Evolutionary conservation across 2,329 filamentous ascomycete species (phyloP), one percentile per base, ranked within the genome.

Genomic region (Nemania serpens): DNA sequence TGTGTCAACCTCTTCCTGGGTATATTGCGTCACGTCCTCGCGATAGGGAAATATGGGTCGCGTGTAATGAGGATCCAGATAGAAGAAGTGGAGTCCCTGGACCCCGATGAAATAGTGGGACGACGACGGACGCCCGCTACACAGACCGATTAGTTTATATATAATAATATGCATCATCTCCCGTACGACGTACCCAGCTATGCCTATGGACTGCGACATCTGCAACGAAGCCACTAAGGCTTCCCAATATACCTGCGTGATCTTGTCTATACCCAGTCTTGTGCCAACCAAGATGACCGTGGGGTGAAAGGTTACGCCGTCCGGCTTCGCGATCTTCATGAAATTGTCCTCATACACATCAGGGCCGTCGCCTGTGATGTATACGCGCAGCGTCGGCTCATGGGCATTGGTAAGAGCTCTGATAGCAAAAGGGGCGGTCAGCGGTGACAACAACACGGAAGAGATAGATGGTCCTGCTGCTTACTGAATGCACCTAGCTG

Each of bases 331-430:
- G 53, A 92, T 84, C 64, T 87, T 84, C 79, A 91, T 86, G 69
- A 99, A 92, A 61, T 84, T 89, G 71, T 97, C 93, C 76, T 97
- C 90, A 72, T 97, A 97, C 7, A 99, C 91, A 71, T 98, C 94
- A 1, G 92, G 88, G 12, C 92, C 91, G 69, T 97, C 93, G 7
- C 91, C 91, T 0, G 93, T 96, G 2, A 93, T 88, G 71, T 98
- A 98, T 10, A 98, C 92, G 46, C 88, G 86, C 12, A 98, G 78
- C 1, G 82, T 84, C 4, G 84, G 81, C 50, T 86, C 81, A 55
- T 88, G 83, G 62, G 85, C 81, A 61, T 89, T 89, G 22, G 88
- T 87, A 39, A 99, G 81, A 18, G 91, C 91, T 75, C 92, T 96
- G 62, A 39, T 29, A 49, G 20, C 12, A 47, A 58, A 12, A n/a